Conservation (phyloP, 805 yeast species). For the Sugiyamaella valdiviana region DNA sequence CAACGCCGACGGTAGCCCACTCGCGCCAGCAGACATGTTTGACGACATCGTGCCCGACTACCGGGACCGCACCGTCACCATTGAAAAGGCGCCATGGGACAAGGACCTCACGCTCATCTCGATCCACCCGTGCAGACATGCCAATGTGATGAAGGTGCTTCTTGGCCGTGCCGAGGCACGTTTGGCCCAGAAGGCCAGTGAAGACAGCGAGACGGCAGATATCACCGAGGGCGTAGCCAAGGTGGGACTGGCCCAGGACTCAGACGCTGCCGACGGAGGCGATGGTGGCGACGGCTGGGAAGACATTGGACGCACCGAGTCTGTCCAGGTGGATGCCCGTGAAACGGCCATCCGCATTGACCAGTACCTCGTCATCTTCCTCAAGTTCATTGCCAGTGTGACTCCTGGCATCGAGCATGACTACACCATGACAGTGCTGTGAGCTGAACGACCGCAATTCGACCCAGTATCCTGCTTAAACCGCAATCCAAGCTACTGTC, state of each 20-base stretch:
- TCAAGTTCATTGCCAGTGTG: constrained; percentile 93
- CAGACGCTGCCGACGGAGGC: constrained; percentile 14
- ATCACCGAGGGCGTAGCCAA: constrained; percentile 38
- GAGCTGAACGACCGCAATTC: no score
- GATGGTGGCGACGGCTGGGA: constrained; percentile 51
- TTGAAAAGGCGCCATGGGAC: constrained; percentile 83
- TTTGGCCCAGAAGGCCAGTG: constrained; percentile 20
- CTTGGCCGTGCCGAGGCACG: constrained; percentile 61
- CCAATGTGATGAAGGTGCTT: constrained; percentile 86
- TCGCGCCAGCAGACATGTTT: constrained; percentile 85
- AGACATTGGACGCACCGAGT: constrained; percentile 37
- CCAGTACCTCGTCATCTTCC: constrained; percentile 80
- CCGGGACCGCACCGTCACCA: constrained; percentile 92
- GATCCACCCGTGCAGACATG: constrained; percentile 94
- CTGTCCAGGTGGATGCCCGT: constrained; percentile 18
- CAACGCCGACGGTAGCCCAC: constrained; percentile 74
- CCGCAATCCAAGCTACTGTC: no score
- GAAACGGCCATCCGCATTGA: constrained; percentile 67
- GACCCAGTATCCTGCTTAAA: no score
- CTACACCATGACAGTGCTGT: constrained; percentile 91
- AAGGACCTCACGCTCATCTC: constrained; percentile 70
- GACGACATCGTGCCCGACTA: constrained; percentile 91
- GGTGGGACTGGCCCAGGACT: constrained; percentile 34
- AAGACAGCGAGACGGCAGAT: constrained; percentile 8
- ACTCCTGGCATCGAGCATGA: constrained; percentile 98